phyloP scores from a whole-genome alignment of 2,329 filamentous ascomycete genomes.

The Aureobasidium zeae region DNA sequence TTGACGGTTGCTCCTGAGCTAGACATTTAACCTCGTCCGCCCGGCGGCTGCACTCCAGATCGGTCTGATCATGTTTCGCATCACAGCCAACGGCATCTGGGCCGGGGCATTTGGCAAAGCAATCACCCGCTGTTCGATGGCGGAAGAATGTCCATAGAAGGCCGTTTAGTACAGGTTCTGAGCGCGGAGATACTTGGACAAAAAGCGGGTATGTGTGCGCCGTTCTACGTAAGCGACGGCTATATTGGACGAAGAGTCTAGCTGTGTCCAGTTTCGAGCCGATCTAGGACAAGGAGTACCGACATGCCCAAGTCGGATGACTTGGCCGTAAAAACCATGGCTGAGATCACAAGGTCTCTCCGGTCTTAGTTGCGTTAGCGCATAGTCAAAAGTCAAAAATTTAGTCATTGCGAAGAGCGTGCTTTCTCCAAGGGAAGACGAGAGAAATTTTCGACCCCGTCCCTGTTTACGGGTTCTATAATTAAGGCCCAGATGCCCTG shows the following conservation, averaged over 20 bases:
- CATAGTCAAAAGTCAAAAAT: neutral
- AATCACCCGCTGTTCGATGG: no score
- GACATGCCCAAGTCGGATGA: neutral
- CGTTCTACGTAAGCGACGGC: neutral
- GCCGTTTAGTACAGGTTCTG: constrained; percentile 1
- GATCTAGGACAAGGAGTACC: constrained; percentile 2
- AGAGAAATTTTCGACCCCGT: constrained; percentile 8
- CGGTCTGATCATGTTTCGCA: constrained; percentile 6
- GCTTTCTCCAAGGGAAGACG: neutral
- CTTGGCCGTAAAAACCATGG: neutral
- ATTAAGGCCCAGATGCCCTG: neutral
- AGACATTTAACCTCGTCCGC: constrained; percentile 6
- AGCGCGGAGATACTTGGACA: neutral
- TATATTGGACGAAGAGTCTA: neutral
- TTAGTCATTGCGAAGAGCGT: neutral
- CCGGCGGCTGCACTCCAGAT: constrained; percentile 11
- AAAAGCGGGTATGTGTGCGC: neutral
- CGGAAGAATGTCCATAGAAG: constrained; percentile 7
- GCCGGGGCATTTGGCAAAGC: neutral
- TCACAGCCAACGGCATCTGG: constrained; percentile 1
- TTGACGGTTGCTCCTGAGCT: constrained; percentile 10
- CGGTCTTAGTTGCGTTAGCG: constrained; percentile 2
- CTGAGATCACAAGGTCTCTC: constrained; percentile 9
- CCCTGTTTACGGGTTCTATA: constrained; percentile 10
- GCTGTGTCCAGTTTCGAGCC: neutral